Conservation (phyloP, 2,329 filamentous ascomycete genomes). For the Epichloe aotearoae region DNA sequence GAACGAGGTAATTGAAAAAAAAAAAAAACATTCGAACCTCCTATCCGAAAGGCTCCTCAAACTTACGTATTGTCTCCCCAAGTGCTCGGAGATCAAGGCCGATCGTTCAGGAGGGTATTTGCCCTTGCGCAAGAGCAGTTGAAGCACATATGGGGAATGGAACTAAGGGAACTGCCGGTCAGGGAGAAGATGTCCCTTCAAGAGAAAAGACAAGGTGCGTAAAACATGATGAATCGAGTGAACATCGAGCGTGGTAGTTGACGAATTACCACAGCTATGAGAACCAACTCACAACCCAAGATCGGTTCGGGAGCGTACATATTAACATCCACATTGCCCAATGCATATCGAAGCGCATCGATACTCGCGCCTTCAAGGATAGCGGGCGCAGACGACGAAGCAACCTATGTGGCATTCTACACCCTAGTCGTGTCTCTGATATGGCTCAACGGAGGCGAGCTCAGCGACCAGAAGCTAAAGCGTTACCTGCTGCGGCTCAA, state of each 20-base stretch:
- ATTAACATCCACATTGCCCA: slow-evolving; percentile 59
- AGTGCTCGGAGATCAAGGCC: slow-evolving; percentile 59
- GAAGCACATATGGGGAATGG: slow-evolving; percentile 72
- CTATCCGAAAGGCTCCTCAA: not conserved
- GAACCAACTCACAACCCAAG: slow-evolving; percentile 36
- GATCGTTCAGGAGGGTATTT: slow-evolving; percentile 68
- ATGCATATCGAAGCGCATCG: slow-evolving; percentile 47
- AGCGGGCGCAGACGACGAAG: slow-evolving; percentile 54
- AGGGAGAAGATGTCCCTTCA: slow-evolving; percentile 70
- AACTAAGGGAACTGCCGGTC: slow-evolving; percentile 69
- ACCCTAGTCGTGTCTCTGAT: slow-evolving; percentile 70
- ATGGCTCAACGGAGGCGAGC: slow-evolving; percentile 54
- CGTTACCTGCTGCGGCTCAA: slow-evolving; percentile 65
- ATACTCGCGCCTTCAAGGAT: slow-evolving; percentile 58
- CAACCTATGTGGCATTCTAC: slow-evolving; percentile 71
- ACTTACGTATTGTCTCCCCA: not conserved
- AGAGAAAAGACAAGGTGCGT: slow-evolving; percentile 59
- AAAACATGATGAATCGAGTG: not conserved
- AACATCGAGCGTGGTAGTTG: too few relatives aligned
- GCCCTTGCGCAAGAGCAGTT: slow-evolving; percentile 62
- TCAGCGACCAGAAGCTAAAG: slow-evolving; percentile 68
- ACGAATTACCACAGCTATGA: slow-evolving; percentile 20
- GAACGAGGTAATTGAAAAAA: slow-evolving; percentile 38
- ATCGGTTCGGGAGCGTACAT: slow-evolving; percentile 60
- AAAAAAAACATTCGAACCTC: too few relatives aligned